These are phyloP conservation scores for Xylariales sp. DNA, from an alignment of 2,329 filamentous ascomycete species.

Conservation along the genomic window DNA sequence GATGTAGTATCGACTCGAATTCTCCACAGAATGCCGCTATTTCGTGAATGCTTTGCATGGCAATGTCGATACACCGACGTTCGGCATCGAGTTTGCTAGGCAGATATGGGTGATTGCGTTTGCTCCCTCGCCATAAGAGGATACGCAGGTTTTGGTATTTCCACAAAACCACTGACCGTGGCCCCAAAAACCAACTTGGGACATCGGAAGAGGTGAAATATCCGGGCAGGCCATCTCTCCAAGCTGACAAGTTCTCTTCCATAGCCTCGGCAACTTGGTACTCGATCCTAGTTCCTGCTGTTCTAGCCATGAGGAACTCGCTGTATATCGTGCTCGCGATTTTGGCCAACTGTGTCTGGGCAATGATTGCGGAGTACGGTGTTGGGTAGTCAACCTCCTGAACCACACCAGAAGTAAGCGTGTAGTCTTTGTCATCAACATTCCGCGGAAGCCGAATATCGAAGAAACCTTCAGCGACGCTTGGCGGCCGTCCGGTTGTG, in stretches of 20 bases:
- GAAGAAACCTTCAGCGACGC: slow-evolving; percentile 34
- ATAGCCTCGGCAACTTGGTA: slow-evolving; percentile 32
- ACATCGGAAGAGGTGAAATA: slow-evolving; percentile 27
- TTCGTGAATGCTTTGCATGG: slow-evolving; percentile 29
- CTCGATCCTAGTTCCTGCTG: slow-evolving; percentile 26
- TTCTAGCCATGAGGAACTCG: slow-evolving; percentile 32
- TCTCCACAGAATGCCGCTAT: slow-evolving; percentile 30
- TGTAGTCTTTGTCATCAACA: slow-evolving; percentile 29
- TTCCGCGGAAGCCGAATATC: slow-evolving; percentile 38
- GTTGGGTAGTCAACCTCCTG: slow-evolving; percentile 30
- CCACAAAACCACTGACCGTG: slow-evolving; percentile 34
- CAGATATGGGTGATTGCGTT: slow-evolving; percentile 28
- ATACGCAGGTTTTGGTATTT: slow-evolving; percentile 38
- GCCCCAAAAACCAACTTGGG: slow-evolving; percentile 28
- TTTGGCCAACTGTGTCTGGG: slow-evolving; percentile 34
- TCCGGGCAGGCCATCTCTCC: slow-evolving; percentile 25
- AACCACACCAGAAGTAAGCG: slow-evolving; percentile 11
- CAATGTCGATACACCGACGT: slow-evolving; percentile 30
- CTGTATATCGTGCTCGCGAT: slow-evolving; percentile 36
- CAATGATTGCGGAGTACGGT: slow-evolving; percentile 32
- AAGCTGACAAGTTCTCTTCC: slow-evolving; percentile 28
- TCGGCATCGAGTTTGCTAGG: slow-evolving; percentile 18
- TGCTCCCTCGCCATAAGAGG: slow-evolving; percentile 32
- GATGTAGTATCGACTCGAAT: slow-evolving; percentile 19
- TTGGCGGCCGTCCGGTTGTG: slow-evolving; percentile 39